Conservation (phyloP, 495 filamentous ascomycete genomes). For the Evansstolkia leycettana region DNA sequence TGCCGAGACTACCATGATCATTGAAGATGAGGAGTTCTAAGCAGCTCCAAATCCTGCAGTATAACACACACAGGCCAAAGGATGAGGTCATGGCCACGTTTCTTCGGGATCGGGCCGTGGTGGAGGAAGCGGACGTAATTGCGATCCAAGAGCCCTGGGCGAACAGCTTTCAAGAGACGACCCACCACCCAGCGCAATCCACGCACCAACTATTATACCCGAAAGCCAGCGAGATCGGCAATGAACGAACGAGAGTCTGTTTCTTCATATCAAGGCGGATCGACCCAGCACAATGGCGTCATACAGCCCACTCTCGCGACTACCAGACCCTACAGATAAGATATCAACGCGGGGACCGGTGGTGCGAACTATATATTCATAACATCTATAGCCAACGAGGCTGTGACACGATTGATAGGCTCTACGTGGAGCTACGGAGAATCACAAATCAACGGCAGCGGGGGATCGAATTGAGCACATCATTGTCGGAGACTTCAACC, state of each 20-base stretch:
- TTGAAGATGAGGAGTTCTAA: too few relatives aligned
- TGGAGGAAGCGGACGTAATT: constrained; percentile 7
- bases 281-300: background rate
- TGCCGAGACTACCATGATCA: too few relatives aligned
- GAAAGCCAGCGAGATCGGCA: background rate
- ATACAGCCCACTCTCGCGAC: background rate
- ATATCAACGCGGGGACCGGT: background rate
- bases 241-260: constrained; percentile 2
- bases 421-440: constrained; percentile 1
- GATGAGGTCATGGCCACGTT: constrained; percentile 11
- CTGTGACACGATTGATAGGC: background rate
- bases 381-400: constrained; percentile 4
- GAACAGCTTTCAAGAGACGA: constrained; percentile 6
- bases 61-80: constrained; percentile 8
- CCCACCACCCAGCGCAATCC: constrained; percentile 5
- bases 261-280: constrained; percentile 3
- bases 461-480: constrained; percentile 2
- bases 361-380: background rate
- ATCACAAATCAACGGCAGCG: background rate
- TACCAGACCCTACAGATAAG: constrained; percentile 1
- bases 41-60: constrained; percentile 3
- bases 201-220: constrained; percentile 9
- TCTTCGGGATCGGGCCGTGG: constrained; percentile 4
- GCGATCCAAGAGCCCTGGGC: constrained; percentile 12
- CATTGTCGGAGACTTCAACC: constrained; percentile 15